Conservation (phyloP, 371 early-diverging fungal genomes). For the Mucor racemosus region DNA sequence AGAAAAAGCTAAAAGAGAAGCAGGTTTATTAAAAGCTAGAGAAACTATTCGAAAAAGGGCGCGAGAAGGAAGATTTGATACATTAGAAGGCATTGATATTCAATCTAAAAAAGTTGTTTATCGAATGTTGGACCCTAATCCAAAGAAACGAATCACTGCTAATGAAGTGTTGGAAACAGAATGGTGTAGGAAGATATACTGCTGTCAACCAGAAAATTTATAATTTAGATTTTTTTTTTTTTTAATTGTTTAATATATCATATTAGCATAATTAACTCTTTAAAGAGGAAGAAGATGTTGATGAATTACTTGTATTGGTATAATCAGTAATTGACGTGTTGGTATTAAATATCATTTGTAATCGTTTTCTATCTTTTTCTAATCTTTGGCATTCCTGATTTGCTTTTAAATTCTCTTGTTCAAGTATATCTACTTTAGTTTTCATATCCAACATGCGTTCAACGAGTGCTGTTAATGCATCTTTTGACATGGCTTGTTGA, state of each 20-base stretch:
- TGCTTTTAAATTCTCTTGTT: conserved; percentile 36
- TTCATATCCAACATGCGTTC: conserved; percentile 49
- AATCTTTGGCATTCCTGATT: conserved; percentile 27
- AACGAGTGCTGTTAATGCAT: conserved; percentile 46
- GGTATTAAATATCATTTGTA: conserved; percentile 11
- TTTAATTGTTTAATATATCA: not conserved
- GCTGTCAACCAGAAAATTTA: conserved; percentile 27
- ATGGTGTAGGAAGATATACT: conserved; percentile 54
- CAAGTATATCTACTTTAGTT: conserved; percentile 39
- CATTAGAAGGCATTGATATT: conserved; percentile 51
- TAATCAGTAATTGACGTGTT: not conserved
- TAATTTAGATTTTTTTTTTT: not conserved
- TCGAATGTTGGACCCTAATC: conserved; percentile 67
- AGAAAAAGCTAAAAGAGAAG: conserved; percentile 28
- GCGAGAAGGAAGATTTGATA: conserved; percentile 44
- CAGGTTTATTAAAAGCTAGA: conserved; percentile 36
- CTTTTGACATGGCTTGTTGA: conserved; percentile 49
- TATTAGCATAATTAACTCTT: not conserved
- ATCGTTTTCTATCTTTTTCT: conserved; percentile 21
- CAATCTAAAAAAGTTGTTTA: conserved; percentile 54
- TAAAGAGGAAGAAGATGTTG: conserved; percentile 11
- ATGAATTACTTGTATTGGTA: not conserved
- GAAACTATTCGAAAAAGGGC: conserved; percentile 42
- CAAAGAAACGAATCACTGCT: conserved; percentile 57
- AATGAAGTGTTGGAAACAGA: conserved; percentile 54